phyloP scores from a whole-genome alignment of 192 early-diverging fungal species.

The Coemansia aciculifera region DNA sequence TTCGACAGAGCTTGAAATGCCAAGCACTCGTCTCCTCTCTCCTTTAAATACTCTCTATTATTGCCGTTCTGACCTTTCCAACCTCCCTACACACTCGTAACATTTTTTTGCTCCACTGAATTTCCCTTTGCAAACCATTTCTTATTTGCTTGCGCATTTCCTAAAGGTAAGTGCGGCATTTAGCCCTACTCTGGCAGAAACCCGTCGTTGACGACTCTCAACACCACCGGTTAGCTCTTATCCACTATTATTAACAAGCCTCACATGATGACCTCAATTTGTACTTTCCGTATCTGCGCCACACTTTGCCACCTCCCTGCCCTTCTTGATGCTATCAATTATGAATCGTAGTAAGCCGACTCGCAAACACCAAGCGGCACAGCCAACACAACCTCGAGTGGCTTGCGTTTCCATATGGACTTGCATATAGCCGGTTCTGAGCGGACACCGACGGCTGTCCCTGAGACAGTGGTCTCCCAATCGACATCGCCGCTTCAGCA shows the following conservation, averaged over 20 bases:
- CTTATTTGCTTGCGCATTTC: background rate
- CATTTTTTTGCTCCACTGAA: background rate
- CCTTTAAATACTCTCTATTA: background rate
- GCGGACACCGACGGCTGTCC: background rate
- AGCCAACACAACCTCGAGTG: background rate
- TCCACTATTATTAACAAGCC: conserved; percentile 1
- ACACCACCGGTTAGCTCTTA: background rate
- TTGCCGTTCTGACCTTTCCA: background rate
- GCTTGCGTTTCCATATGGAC: conserved; percentile 4
- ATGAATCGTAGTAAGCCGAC: background rate
- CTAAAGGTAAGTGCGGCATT: background rate
- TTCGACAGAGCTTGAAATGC: conserved; percentile 6
- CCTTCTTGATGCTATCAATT: conserved; percentile 1
- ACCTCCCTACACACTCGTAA: background rate
- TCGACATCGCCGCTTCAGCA: conserved; percentile 6
- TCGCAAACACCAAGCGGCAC: background rate
- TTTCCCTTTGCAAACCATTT: background rate
- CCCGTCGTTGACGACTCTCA: background rate
- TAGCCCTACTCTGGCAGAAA: background rate
- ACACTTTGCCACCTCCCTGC: conserved; percentile 4
- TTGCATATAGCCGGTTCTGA: background rate
- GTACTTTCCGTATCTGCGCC: background rate
- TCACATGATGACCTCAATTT: conserved; percentile 4
- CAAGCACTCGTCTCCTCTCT: background rate
- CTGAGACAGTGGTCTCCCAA: background rate